Conservation (phyloP, 176 grass and related monocot species). For the Leersia perrieri region DNA sequence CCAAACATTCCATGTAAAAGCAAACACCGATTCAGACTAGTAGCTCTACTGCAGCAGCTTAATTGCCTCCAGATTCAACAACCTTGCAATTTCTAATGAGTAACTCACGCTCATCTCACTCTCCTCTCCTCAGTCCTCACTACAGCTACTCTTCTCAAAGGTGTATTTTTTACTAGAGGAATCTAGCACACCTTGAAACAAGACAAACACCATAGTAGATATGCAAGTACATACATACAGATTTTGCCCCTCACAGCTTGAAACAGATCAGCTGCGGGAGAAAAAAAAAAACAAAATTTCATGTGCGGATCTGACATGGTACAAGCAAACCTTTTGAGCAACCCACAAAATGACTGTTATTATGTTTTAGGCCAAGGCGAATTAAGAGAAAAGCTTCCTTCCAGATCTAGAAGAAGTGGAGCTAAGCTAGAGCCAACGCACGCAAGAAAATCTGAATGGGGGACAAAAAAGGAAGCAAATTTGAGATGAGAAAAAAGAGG, state of each 20-base stretch:
- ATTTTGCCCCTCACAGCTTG: background rate
- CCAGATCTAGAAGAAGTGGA: too few species aligned
- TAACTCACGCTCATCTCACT: background rate
- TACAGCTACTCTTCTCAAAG: background rate
- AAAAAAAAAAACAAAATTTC: background rate
- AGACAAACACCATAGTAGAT: background rate
- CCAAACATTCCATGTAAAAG: background rate
- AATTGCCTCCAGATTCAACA: background rate
- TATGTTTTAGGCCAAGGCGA: too few species aligned
- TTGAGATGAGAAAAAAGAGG: too few species aligned
- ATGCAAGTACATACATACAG: background rate
- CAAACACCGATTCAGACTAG: background rate
- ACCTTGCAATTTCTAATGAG: background rate
- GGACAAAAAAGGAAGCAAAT: too few species aligned
- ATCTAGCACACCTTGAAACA: background rate
- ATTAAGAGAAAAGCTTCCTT: too few species aligned
- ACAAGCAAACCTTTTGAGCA: too few species aligned
- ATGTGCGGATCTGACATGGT: too few species aligned
- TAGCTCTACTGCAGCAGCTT: background rate
- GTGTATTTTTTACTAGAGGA: background rate
- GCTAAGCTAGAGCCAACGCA: too few species aligned
- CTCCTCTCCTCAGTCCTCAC: conserved; percentile 14
- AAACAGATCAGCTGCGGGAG: background rate
- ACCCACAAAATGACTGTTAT: too few species aligned
- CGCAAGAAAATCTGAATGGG: too few species aligned